Evolutionary conservation across 495 filamentous ascomycete species (phyloP), one percentile per base, ranked within the genome.

Genomic region (Bathelium albidoporum): DNA sequence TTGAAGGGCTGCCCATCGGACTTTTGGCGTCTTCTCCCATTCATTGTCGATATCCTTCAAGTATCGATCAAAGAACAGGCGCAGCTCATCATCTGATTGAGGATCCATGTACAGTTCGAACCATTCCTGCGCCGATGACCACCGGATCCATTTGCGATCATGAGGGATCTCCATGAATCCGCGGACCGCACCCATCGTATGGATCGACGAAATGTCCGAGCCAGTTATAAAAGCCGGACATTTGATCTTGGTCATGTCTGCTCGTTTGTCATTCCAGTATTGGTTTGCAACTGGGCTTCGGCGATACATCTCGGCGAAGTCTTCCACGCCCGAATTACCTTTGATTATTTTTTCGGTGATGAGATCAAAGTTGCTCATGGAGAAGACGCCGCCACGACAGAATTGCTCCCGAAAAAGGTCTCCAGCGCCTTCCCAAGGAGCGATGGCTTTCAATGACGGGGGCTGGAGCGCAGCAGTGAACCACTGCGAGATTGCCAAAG

Each of bases 21-120:
- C 74, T 43, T 70, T 69, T 0, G 77, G 76, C 0, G 76, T 78
- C 26, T 69, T 60, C 32, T 78, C 76, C 76, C 76, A 80, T 20
- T 67, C 75, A 58, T 79, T 80, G 10, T 74, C 55, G 2, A 71
- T 65, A 1, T 72, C 74, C 29, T 73, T 74, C 29, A 77, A 60
- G 43, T 76, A 80, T 3, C 64, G 70, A 59, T 77, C 76, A 59
- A 78, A 79, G 68, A 77, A 80, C 0, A 52, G 20, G 11, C 52
- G 32, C 0, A 79, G 67, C 39, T 80, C 76, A 0, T 70, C 44
- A 14, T 58, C 61, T 0, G 68, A 66, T 7, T 75, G 62, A 1
- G 59, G 66, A 26, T 61, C 26, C 26, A 39, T 68, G 52, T 74
- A 78, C 0, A 76, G 64, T 59, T 78, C 76, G 59, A 70, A 76